Evolutionary conservation across 164 flowering plant genomes (phyloP).

Genomic region (Berberis vulgaris): DNA sequence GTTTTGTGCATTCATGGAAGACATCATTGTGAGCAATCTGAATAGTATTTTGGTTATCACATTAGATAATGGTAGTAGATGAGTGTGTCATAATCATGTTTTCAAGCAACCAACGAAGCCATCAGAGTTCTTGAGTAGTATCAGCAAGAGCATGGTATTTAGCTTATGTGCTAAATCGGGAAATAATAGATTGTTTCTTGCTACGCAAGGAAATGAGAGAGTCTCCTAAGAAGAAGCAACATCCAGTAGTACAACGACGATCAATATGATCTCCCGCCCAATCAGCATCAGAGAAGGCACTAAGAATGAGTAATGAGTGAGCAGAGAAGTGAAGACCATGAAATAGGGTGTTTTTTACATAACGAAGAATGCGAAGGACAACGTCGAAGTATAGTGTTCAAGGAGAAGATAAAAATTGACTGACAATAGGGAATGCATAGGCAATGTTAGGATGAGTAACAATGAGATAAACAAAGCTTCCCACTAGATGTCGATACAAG

Average conservation of each 20-base stretch:
- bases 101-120: not conserved
- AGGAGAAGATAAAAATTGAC: not conserved
- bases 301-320: not conserved
- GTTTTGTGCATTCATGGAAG: not conserved
- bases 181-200: not conserved
- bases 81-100: not conserved
- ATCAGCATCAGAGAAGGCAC: not conserved
- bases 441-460: not conserved
- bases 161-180: not conserved
- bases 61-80: not conserved
- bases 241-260: constrained; percentile 1
- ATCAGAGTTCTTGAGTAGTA: not conserved
- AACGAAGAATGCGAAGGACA: not conserved
- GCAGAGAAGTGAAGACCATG: not conserved
- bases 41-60: not conserved
- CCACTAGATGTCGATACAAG: not conserved
- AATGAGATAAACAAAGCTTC: not conserved
- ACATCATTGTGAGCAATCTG: not conserved
- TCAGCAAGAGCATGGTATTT: not conserved
- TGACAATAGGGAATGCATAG: not conserved
- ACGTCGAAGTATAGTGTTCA: not conserved
- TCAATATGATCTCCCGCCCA: not conserved
- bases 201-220: not conserved
- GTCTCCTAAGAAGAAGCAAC: not conserved
- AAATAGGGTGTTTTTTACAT: not conserved